phyloP scores from a whole-genome alignment of 116 monocot genomes.

The Iris pallida region DNA sequence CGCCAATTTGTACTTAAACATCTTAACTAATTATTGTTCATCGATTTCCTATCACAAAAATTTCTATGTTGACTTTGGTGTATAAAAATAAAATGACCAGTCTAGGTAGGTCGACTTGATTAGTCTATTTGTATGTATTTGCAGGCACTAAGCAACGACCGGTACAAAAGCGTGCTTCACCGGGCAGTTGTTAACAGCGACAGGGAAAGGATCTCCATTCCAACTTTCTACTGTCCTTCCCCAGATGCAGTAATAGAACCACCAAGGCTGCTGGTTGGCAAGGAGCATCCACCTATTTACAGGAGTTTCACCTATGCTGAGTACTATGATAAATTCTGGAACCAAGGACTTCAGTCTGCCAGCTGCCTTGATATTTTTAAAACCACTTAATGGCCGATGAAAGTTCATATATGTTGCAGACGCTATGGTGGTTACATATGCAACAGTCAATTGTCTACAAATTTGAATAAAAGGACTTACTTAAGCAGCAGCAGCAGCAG shows the following conservation, averaged over 20 bases:
- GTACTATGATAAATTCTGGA: constrained; percentile 24
- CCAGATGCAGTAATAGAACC: constrained; percentile 31
- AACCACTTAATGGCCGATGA: background rate
- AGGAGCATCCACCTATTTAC: constrained; percentile 15
- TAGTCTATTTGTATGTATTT: background rate
- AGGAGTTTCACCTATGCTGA: constrained; percentile 21
- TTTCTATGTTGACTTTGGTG: background rate
- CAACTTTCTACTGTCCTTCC: constrained; percentile 18
- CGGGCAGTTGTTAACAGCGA: constrained; percentile 26
- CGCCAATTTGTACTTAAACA: no score
- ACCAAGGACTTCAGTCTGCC: constrained; percentile 3
- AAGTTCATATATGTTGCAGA: background rate
- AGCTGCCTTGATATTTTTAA: constrained; percentile 10
- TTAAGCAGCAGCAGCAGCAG: no score
- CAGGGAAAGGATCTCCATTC: constrained; percentile 39
- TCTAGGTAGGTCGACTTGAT: background rate
- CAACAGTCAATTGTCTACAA: no score
- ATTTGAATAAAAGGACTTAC: no score
- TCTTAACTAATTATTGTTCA: no score
- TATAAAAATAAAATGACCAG: constrained; percentile 7
- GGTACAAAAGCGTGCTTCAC: constrained; percentile 50
- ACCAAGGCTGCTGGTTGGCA: constrained; percentile 13
- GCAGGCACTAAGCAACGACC: constrained; percentile 34
- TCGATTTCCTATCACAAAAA: no score
- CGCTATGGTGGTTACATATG: no score